Base-by-base conservation (phyloP, 257 asterid genomes). In the Nicotiana otophora region DNA sequence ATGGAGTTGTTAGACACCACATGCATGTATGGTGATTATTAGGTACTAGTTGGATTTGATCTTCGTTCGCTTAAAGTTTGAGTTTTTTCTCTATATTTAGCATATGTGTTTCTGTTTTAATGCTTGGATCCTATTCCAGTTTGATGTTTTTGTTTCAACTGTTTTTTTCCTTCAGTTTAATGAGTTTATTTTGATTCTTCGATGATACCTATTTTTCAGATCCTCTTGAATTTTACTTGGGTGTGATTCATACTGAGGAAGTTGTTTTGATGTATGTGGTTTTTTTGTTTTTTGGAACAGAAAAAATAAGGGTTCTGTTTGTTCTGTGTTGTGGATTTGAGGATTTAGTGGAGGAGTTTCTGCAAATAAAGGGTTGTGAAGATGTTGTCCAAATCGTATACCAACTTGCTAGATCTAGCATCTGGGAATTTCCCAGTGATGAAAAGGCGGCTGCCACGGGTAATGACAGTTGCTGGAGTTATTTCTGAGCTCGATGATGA, bases 381-480 rank as follows among this genome's bases (percentile, higher is more conserved):
- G 88, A 87, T 89, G 92, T 84, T 89, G 87, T 89, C 92, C 82
- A 87, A 85, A 84, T 89, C 92, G 17, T 89, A 89, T 70, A 89
- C 92, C 60, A 89, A 89, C 84, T 84, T 87, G 53, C 54, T 89
- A 78, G 92, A 89, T 86, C 89, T 88, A 67, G 91, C 90, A 39
- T 84, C 88, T 60, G 92, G 92, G 81, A 89, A 87, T 85, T 89
- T 89, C 70, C 92, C 92, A 1, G 91, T 8, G 30, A 89, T 87
- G 89, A 86, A 86, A 76, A 84, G 42, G 86, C 89, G 90, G 55
- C 87, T 88, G 42, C 89, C 89, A 3, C 84, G 93, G 63, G 93
- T 90, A 81, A 88, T 90, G 93, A 90, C 93, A 61, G 93, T 90
- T 53, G 87, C 93, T 5, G 93, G 93, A 83, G 89, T 85, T 20